phyloP scores from a whole-genome alignment of 2,329 filamentous ascomycete species.

The Ophiocordyceps unilateralis region DNA sequence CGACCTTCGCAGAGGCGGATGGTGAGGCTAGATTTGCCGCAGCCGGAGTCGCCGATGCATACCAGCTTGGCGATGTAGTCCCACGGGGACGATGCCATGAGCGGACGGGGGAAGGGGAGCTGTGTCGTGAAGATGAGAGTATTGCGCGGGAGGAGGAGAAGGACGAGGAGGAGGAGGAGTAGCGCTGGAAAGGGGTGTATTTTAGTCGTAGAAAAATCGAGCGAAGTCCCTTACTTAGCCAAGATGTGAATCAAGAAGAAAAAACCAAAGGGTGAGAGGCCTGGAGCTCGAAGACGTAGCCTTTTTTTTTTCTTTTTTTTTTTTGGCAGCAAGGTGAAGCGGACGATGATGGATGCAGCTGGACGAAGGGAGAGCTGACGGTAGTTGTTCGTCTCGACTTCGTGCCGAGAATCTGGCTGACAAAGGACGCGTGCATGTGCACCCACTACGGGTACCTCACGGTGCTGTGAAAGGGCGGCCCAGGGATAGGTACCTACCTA shows the following conservation, averaged over 20 bases:
- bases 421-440: no score
- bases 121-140: neutral
- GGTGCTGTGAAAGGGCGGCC: neutral
- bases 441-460: no score
- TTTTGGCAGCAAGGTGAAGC: no score
- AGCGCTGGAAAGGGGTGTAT: no score
- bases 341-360: no score
- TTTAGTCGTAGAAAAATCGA: no score
- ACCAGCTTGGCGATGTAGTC: conserved; percentile 99
- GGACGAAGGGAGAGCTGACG: no score
- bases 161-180: neutral
- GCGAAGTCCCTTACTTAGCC: no score
- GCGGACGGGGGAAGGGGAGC: neutral
- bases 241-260: neutral
- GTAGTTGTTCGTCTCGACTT: no score
- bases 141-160: neutral
- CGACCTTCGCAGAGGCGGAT: conserved; percentile 93
- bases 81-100: conserved; percentile 58
- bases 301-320: no score
- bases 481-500: neutral
- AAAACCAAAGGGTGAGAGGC: neutral
- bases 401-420: no score
- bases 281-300: no score
- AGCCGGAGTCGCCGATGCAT: conserved; percentile 90
- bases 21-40: conserved; percentile 86